Conservation (phyloP, 345 rosid species). For the Balakata baccata region DNA sequence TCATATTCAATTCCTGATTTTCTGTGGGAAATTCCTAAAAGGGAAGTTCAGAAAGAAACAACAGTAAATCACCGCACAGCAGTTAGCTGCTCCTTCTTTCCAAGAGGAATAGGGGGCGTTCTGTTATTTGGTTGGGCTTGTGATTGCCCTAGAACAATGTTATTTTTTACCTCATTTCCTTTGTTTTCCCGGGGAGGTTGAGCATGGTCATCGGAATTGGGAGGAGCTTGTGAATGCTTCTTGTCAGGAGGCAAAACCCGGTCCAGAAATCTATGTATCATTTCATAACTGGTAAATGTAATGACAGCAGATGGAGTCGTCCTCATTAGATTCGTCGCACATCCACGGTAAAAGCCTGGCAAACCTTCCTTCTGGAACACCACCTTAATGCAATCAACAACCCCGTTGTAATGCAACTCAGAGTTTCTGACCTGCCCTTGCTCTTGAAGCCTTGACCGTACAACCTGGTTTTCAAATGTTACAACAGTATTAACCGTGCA, state of each 20-base stretch:
- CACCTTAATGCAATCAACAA: slow-evolving; percentile 67
- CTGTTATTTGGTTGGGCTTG: slow-evolving; percentile 36
- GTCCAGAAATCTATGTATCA: slow-evolving; percentile 53
- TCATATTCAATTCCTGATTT: slow-evolving; percentile 15
- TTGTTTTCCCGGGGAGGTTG: slow-evolving; percentile 22
- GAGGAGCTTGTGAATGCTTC: slow-evolving; percentile 30
- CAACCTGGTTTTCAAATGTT: slow-evolving; percentile 42
- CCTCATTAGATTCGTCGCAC: slow-evolving; percentile 70
- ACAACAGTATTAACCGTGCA: not conserved
- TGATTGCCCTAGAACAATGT: slow-evolving; percentile 21
- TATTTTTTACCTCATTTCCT: slow-evolving; percentile 23
- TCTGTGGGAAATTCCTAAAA: slow-evolving; percentile 7
- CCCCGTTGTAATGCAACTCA: slow-evolving; percentile 52
- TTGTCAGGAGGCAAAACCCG: slow-evolving; percentile 30
- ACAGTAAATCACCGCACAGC: slow-evolving; percentile 15
- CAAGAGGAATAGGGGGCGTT: slow-evolving; percentile 37
- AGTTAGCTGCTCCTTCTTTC: slow-evolving; percentile 33
- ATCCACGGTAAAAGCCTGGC: slow-evolving; percentile 79
- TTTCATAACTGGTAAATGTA: slow-evolving; percentile 81
- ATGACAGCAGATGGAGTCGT: slow-evolving; percentile 86
- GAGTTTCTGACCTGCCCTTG: slow-evolving; percentile 66
- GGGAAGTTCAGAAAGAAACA: slow-evolving; percentile 4
- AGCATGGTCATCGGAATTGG: slow-evolving; percentile 21
- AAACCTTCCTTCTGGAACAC: slow-evolving; percentile 67
- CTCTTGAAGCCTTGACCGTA: slow-evolving; percentile 94